Conservation (phyloP, 192 early-diverging fungal species). For the Gaertneriomyces sp. region DNA sequence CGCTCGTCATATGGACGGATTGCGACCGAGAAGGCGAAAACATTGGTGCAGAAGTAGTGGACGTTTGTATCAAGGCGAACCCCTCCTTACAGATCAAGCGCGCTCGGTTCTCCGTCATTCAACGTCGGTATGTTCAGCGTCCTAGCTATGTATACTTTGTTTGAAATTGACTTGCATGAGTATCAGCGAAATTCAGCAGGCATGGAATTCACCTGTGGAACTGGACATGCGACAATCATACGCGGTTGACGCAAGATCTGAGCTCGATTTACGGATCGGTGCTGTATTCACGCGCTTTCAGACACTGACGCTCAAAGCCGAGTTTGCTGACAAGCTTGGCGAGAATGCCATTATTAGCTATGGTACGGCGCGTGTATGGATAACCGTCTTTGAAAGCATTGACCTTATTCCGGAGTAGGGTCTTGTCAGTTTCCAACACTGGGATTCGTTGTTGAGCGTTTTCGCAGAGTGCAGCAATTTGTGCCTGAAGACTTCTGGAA, state of each 20-base stretch:
- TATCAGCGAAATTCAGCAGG: slow-evolving; percentile 67
- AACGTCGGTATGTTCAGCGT: slow-evolving; percentile 53
- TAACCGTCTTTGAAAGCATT: slow-evolving; percentile 8
- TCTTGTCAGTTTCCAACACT: slow-evolving; percentile 96
- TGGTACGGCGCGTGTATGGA: slow-evolving; percentile 45
- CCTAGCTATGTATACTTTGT: neutral
- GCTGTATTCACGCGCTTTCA: slow-evolving; percentile 92
- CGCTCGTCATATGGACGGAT: slow-evolving; percentile 97
- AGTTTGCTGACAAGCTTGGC: slow-evolving; percentile 49
- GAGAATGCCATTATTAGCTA: slow-evolving; percentile 72
- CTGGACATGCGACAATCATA: slow-evolving; percentile 70
- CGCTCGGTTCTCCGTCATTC: slow-evolving; percentile 87
- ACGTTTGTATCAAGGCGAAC: slow-evolving; percentile 64
- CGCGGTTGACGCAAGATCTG: slow-evolving; percentile 79
- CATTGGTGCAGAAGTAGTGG: slow-evolving; percentile 81
- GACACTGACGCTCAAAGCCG: slow-evolving; percentile 61
- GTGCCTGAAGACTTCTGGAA: slow-evolving; percentile 90
- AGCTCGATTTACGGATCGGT: slow-evolving; percentile 90
- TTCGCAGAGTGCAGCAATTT: slow-evolving; percentile 69
- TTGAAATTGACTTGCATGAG: neutral
- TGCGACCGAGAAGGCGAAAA: slow-evolving; percentile 96
- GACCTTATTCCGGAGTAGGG: slow-evolving; percentile 40
- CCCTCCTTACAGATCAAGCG: slow-evolving; percentile 66
- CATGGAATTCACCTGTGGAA: slow-evolving; percentile 67
- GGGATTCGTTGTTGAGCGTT: slow-evolving; percentile 92